Base-by-base conservation (phyloP, 2,329 filamentous ascomycete genomes). In the Colletotrichum agaves region DNA sequence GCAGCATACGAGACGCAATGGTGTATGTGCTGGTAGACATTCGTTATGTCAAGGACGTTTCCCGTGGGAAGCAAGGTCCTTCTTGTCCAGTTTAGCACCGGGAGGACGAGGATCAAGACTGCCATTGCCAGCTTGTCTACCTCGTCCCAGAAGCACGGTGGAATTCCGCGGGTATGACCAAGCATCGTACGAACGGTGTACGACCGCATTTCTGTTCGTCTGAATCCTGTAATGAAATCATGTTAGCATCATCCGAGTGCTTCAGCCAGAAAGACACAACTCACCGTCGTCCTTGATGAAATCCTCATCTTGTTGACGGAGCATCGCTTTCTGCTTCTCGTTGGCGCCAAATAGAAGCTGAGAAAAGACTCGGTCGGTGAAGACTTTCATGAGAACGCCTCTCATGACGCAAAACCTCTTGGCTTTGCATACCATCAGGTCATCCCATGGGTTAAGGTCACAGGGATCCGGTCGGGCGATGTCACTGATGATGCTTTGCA, bases 331-430 rank as follows among this genome's bases (percentile, higher is more conserved):
- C 56, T 78, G 75, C n/a, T 71, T 70, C 2, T 67, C 15, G 15
- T 63, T 62, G 19, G 77, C 76, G 11, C 77, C 78, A 67, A 79
- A 79, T 3, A 79, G 70, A 7, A 76, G 68, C 12, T 63, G 55
- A 5, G 74, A 74, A 17, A 79, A 76, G 17, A 77, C 68, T 1
- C 72, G 57, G 3, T 63, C 65, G 10, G 75, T 72, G 15, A 78
- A 65, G 37, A 75, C 62, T 67, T 68, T 74, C 69, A 76, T 72
- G 27, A 79, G 69, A n/a, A 76, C 71, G 3, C 73, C 77, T 19
- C 71, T 55, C 41, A 79, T 60, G 1, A 79, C 71, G 8, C 64
- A 70, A 33, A 56, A 61, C 13, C 76, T 73, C 55, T 76, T 73
- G 0, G 56, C 43, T 13, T 53, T 50, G 19, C 73, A 63, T 15